Conservation (phyloP, 345 rosid genomes). For the Eucalyptus cloeziana region DNA sequence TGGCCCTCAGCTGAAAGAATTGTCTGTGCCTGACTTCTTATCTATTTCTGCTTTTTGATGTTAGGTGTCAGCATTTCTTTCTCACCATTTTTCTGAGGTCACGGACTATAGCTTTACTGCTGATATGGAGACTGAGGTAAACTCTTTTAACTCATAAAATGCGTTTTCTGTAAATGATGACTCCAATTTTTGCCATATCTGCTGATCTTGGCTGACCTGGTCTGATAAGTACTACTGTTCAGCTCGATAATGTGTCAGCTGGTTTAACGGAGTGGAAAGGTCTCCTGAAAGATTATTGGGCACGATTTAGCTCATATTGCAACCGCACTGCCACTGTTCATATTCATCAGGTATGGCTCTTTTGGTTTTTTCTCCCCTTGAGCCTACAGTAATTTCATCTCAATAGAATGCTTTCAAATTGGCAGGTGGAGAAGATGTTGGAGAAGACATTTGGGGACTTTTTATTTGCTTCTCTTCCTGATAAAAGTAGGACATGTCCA, state of each 20-base stretch:
- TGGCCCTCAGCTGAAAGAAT: not conserved
- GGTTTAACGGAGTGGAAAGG: conserved; percentile 98
- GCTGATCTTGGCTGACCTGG: not conserved
- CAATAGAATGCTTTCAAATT: not conserved
- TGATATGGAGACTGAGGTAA: conserved; percentile 97
- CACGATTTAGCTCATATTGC: conserved; percentile 80
- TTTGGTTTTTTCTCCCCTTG: not conserved
- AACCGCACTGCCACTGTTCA: conserved; percentile 47
- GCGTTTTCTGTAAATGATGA: not conserved
- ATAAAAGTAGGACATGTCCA: conserved; percentile 69
- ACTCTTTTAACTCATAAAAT: not conserved
- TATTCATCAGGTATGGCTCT: conserved; percentile 56
- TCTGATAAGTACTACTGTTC: conserved; percentile 2
- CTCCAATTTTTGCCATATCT: not conserved
- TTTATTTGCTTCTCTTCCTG: conserved; percentile 78
- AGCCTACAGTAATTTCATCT: not conserved
- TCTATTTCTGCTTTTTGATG: not conserved
- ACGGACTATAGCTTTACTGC: conserved; percentile 96
- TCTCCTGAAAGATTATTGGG: conserved; percentile 87
- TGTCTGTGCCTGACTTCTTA: not conserved
- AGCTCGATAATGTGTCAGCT: conserved; percentile 98
- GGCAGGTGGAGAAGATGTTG: conserved; percentile 92
- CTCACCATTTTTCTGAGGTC: conserved; percentile 80
- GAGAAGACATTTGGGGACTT: conserved; percentile 66
- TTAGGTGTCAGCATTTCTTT: conserved; percentile 94